Evolutionary conservation across 1,284 basidiomycete genomes (phyloP).

Genomic region (Schizophyllum amplum): DNA sequence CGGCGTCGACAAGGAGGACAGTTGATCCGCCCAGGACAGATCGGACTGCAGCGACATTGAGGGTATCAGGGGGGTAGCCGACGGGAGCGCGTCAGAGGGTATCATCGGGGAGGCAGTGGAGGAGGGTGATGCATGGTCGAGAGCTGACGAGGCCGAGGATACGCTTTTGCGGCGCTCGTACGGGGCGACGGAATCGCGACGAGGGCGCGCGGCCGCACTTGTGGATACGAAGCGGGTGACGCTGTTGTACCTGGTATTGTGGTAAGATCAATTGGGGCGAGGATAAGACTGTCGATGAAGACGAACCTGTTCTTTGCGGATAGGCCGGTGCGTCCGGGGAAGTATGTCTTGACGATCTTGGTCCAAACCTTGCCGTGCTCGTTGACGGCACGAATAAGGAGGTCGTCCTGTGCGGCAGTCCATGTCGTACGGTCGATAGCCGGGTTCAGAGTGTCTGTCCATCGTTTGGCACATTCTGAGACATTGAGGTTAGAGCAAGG

Average conservation of each 20-base stretch:
- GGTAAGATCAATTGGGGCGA: neutral
- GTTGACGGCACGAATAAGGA: constrained; percentile 41
- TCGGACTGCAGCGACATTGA: neutral
- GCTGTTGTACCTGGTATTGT: constrained; percentile 31
- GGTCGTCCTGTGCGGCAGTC: constrained; percentile 40
- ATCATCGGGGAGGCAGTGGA: neutral
- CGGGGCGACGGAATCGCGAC: neutral
- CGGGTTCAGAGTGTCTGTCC: constrained; percentile 50
- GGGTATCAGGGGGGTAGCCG: neutral
- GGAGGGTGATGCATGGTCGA: neutral
- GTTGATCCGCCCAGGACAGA: neutral
- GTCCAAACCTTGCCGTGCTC: constrained; percentile 51
- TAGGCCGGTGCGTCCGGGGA: constrained; percentile 47
- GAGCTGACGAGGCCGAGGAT: neutral
- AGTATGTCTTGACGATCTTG: constrained; percentile 48
- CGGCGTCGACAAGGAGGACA: neutral
- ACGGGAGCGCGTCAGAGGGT: neutral
- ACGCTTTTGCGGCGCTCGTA: neutral
- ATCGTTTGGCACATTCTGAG: constrained; percentile 49
- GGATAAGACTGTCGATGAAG: neutral
- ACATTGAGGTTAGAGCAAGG: constrained; percentile 1
- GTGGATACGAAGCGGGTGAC: constrained; percentile 30
- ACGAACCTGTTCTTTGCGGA: constrained; percentile 49
- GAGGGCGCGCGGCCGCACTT: neutral
- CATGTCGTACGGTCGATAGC: constrained; percentile 49